Base-by-base conservation (phyloP, 192 early-diverging fungal genomes). In the Chytriomyces confervae region DNA sequence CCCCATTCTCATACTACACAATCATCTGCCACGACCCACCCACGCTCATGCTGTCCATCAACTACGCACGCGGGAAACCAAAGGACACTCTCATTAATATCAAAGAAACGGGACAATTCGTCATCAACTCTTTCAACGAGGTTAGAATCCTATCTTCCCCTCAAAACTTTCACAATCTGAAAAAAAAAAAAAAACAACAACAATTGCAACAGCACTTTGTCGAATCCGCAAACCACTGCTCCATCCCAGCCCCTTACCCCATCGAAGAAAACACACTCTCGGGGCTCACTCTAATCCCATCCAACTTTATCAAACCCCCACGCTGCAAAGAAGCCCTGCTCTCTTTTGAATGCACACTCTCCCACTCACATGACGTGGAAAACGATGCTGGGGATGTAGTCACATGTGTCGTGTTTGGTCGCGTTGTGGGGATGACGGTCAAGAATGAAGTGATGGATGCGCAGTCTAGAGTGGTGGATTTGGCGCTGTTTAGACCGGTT, bases 61-160 rank as follows among this genome's bases (percentile, higher is more conserved):
- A 83, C 51, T 78, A 84, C 47, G 67, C 76, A 18, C 73, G 81
- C 2, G 74, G 73, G 5, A 45, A 76, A 18, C 72, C 63, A 16
- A 88, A 88, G 67, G 86, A 88, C 66, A 88, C 86, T 29, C 77
- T 84, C 5, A 66, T 51, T n/a, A 88, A 88, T 64, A 80, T 86
- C 49, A 45, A 84, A 11, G 80, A 79, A 16, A 79, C 79, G 27
- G 70, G 72, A 5, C 50, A 88, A 62, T 86, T 86, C 64, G 85
- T 86, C 61, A 81, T 88, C 74, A 88, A 88, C 79, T 85, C 79
- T 48, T 79, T 88, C 62, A 79, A 71, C 1, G 86, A 88, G 76
- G 69, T 71, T 10, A 48, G 13, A 4, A 48, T 6, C 43, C 16
- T 27, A 0, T 27, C 24, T 0, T 69, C 57, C 57, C 29, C 67